A percentile compares a stretch with the other conserved stretches of the same genome.
phyloP scores from a whole-genome alignment of 768 basidiomycete genomes.

The Boletales sp. region DNA sequence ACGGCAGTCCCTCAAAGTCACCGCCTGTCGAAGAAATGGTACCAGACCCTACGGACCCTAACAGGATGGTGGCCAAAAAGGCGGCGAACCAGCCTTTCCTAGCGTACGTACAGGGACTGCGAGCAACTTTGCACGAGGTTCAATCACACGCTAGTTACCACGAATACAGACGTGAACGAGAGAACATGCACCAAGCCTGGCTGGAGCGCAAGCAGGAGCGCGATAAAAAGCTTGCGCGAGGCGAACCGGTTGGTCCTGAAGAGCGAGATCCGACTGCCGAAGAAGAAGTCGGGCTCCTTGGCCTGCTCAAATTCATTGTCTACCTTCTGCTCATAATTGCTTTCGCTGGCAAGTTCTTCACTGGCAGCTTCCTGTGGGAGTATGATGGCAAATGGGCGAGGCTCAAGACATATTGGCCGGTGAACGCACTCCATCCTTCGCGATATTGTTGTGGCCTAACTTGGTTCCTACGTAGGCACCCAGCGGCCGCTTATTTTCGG shows the following conservation, averaged over 20 bases:
- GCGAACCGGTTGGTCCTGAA: conserved; percentile 69
- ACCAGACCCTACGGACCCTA: conserved; percentile 58
- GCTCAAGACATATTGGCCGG: conserved; percentile 63
- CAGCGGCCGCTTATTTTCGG: conserved; percentile 71
- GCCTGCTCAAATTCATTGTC: conserved; percentile 67
- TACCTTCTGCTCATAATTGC: conserved; percentile 49
- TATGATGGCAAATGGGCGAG: conserved; percentile 61
- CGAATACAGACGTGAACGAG: conserved; percentile 61
- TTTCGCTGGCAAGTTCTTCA: conserved; percentile 78
- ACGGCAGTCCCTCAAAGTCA: conserved; percentile 34
- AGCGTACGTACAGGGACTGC: conserved; percentile 46
- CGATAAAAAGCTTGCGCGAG: conserved; percentile 67
- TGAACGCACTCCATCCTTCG: conserved; percentile 27
- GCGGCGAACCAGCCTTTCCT: conserved; percentile 84
- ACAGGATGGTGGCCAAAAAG: conserved; percentile 75
- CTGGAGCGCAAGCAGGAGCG: conserved; percentile 66
- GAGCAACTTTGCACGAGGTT: neutral
- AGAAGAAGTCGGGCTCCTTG: conserved; percentile 60
- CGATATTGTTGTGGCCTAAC: neutral
- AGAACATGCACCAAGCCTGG: conserved; percentile 61
- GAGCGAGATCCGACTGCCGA: conserved; percentile 71
- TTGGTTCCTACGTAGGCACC: conserved; percentile 34
- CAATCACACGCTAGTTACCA: conserved; percentile 46
- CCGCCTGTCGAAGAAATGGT: conserved; percentile 48
- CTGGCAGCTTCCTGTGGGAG: conserved; percentile 86